phyloP scores from a whole-genome alignment of 441 rosid species.

The Aleurites moluccanus region DNA sequence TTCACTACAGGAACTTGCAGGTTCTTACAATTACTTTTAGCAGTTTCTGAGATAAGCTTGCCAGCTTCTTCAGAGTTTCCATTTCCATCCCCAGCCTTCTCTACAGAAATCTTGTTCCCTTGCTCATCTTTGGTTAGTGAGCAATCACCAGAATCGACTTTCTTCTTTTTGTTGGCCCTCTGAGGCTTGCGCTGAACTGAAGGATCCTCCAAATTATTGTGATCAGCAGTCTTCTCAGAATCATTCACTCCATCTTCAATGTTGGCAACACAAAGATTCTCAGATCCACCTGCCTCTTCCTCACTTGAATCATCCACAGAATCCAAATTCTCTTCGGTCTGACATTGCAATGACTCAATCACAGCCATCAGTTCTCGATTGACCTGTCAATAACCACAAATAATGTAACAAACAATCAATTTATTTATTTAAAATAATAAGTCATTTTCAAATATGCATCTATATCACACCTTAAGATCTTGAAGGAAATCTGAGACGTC shows the following conservation, averaged over 20 bases:
- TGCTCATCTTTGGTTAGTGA: not conserved
- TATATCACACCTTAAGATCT: conserved; percentile 48
- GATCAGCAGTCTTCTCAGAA: not conserved
- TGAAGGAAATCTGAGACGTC: conserved; percentile 65
- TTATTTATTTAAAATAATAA: not conserved
- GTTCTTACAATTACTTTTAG: not conserved
- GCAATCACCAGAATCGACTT: not conserved
- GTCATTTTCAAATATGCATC: not conserved
- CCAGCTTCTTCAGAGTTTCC: not conserved
- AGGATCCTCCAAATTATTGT: not conserved
- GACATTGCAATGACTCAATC: conserved; percentile 44
- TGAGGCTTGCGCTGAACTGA: not conserved
- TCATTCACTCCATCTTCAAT: not conserved
- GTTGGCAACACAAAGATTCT: not conserved
- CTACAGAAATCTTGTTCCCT: not conserved
- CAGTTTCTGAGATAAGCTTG: not conserved
- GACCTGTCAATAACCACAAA: conserved; percentile 40
- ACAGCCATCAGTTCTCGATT: conserved; percentile 59
- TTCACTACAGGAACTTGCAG: not conserved
- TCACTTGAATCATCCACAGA: conserved; percentile 17
- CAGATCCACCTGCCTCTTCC: conserved; percentile 10
- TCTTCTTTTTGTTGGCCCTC: not conserved
- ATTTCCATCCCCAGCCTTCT: not conserved
- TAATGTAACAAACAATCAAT: not conserved
- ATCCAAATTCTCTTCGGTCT: conserved; percentile 16